These are phyloP conservation scores for Neofusicoccum ribis DNA, from an alignment of 2,329 filamentous ascomycete genomes.

Conservation along the genomic window DNA sequence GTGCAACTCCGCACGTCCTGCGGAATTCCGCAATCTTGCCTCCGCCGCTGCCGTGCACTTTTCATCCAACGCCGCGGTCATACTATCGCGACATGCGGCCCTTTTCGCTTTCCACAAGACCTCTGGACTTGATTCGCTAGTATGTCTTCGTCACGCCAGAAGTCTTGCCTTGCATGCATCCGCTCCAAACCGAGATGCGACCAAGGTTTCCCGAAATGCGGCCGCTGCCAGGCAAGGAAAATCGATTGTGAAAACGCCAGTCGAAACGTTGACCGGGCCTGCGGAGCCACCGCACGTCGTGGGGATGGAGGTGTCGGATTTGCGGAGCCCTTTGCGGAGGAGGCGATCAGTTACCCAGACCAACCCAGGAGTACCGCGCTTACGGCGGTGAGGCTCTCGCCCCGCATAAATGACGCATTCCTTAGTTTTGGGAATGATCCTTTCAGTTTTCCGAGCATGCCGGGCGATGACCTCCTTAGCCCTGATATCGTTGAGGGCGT, in stretches of 20 bases:
- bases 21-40: not conserved
- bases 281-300: not conserved
- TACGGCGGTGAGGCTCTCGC: not conserved
- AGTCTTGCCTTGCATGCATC: slow-evolving; percentile 24
- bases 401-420: slow-evolving; percentile 9
- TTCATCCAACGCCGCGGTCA: not conserved
- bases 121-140: not conserved
- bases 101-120: too few relatives aligned
- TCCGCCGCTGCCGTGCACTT: not conserved
- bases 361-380: not conserved
- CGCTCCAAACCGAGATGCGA: slow-evolving; percentile 25
- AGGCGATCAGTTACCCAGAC: not conserved
- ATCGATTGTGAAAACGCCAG: slow-evolving; percentile 22
- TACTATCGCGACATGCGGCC: too few relatives aligned
- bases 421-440: slow-evolving; percentile 23
- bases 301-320: not conserved
- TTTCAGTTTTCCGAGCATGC: slow-evolving; percentile 21
- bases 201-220: slow-evolving; percentile 22
- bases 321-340: not conserved
- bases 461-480: not conserved
- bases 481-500: not conserved
- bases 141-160: slow-evolving; percentile 20
- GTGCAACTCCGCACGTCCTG: not conserved
- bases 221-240: slow-evolving; percentile 22
- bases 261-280: not conserved